A percentile compares a stretch with the other conserved stretches of the same genome.
These are phyloP conservation scores for Raphanus raphanistrum DNA, from an alignment of 345 rosid genomes.

Conservation along the genomic window DNA sequence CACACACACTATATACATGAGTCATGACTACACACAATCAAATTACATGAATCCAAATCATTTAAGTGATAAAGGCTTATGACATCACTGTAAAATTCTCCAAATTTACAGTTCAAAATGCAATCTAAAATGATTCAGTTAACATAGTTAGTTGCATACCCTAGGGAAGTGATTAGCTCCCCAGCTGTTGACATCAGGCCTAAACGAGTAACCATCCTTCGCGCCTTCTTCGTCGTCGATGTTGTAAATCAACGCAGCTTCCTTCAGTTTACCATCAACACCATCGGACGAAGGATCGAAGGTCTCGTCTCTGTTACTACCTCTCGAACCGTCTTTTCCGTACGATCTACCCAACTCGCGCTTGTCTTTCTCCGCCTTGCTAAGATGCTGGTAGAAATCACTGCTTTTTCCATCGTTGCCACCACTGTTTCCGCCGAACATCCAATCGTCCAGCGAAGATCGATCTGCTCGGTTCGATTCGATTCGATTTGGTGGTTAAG, in stretches of 20 bases:
- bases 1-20: neutral
- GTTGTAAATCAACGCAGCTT: slow-evolving; percentile 44
- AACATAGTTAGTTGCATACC: slow-evolving; percentile 31
- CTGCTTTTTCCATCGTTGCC: slow-evolving; percentile 29
- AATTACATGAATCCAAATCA: slow-evolving; percentile 15
- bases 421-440: slow-evolving; percentile 38
- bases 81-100: neutral
- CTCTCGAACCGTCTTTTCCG: neutral
- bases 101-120: neutral
- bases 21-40: slow-evolving; percentile 1
- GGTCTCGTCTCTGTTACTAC: slow-evolving; percentile 22
- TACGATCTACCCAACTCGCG: slow-evolving; percentile 22
- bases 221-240: slow-evolving; percentile 30
- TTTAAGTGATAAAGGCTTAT: neutral
- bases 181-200: slow-evolving; percentile 40
- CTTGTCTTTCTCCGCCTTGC: slow-evolving; percentile 36
- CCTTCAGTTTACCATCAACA: slow-evolving; percentile 49
- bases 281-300: slow-evolving; percentile 46
- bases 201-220: slow-evolving; percentile 40
- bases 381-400: slow-evolving; percentile 44
- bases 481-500: slow-evolving; percentile 20
- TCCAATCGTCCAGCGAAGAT: slow-evolving; percentile 39
- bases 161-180: slow-evolving; percentile 39
- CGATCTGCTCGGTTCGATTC: neutral
- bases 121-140: neutral